Conservation (phyloP, 768 basidiomycete species). For the Porpolomopsis calyptriformis region DNA sequence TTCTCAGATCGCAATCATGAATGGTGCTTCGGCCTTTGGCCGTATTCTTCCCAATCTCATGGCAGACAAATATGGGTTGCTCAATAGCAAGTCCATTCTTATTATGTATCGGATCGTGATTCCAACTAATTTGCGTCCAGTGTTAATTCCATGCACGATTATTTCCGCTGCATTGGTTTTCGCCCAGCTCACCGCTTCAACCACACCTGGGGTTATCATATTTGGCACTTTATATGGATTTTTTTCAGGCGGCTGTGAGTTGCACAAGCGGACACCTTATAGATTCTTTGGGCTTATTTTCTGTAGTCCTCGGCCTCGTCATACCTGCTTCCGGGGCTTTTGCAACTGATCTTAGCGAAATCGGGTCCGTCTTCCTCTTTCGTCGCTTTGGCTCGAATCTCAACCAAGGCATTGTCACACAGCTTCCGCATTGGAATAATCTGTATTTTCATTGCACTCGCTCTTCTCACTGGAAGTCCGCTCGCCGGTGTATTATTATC, state of each 20-base stretch:
- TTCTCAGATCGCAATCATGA: constrained; percentile 43
- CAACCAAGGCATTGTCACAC: not conserved
- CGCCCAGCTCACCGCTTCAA: constrained; percentile 39
- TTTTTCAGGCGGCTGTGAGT: not conserved
- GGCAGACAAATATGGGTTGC: constrained; percentile 27
- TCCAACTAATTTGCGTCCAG: not conserved
- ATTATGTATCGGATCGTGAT: not conserved
- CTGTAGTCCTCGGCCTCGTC: constrained; percentile 26
- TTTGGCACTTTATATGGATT: constrained; percentile 40
- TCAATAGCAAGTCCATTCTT: not conserved
- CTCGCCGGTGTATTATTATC: constrained; percentile 41
- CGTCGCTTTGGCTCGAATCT: not conserved
- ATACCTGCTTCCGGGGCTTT: constrained; percentile 30
- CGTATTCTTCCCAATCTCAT: constrained; percentile 46
- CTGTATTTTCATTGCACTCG: constrained; percentile 34
- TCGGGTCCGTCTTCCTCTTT: constrained; percentile 24
- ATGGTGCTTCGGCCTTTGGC: constrained; percentile 46
- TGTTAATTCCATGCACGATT: constrained; percentile 16
- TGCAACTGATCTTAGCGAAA: constrained; percentile 32
- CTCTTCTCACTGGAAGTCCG: constrained; percentile 39
- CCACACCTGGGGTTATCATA: constrained; percentile 28
- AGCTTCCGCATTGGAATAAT: constrained; percentile 8
- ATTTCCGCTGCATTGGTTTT: constrained; percentile 37
- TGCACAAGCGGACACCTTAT: not conserved
- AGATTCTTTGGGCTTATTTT: not conserved